A percentile compares a stretch with the other conserved stretches of the same genome.
Evolutionary conservation across 2,329 filamentous ascomycete genomes (phyloP).

Genomic region (Lachnellula suecica): DNA sequence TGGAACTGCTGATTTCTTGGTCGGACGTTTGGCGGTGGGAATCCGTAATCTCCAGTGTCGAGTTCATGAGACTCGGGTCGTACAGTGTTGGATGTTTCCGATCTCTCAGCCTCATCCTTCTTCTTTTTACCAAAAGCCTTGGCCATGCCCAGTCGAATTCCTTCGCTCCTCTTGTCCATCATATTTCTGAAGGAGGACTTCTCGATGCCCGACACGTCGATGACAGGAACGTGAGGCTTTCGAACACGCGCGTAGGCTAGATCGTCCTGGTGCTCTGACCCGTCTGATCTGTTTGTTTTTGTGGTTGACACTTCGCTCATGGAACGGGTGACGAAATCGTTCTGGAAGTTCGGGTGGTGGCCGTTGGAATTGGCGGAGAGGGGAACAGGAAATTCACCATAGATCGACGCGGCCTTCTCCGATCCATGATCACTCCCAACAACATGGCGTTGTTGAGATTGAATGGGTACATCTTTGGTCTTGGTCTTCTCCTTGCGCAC

Average conservation of each 20-base stretch:
- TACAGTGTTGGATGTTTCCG: slow-evolving; percentile 13
- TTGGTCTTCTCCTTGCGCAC: slow-evolving; percentile 59
- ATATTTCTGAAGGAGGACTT: slow-evolving; percentile 52
- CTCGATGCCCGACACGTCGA: slow-evolving; percentile 52
- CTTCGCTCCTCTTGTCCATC: slow-evolving; percentile 56
- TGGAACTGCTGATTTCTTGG: slow-evolving; percentile 3
- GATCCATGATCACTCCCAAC: slow-evolving; percentile 8
- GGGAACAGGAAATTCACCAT: slow-evolving; percentile 20
- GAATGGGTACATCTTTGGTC: slow-evolving; percentile 25
- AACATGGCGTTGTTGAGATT: neutral
- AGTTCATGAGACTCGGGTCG: slow-evolving; percentile 15
- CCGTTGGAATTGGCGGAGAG: slow-evolving; percentile 1
- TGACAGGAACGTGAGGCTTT: slow-evolving; percentile 19
- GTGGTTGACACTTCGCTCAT: slow-evolving; percentile 1
- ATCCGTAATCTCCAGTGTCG: slow-evolving; percentile 14
- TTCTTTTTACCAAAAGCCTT: slow-evolving; percentile 53
- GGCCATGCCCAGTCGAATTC: slow-evolving; percentile 50
- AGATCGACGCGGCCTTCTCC: slow-evolving; percentile 10
- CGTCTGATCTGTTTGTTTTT: slow-evolving; percentile 7
- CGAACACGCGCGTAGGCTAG: slow-evolving; percentile 18
- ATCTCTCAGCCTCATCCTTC: slow-evolving; percentile 27
- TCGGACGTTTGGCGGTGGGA: neutral
- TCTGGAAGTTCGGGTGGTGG: slow-evolving; percentile 3
- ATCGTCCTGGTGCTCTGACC: slow-evolving; percentile 5
- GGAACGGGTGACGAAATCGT: slow-evolving; percentile 3